These are phyloP conservation scores for Lunularia cruciata DNA, from an alignment of 225 moss, liverwort and hornwort genomes.

Conservation along the genomic window DNA sequence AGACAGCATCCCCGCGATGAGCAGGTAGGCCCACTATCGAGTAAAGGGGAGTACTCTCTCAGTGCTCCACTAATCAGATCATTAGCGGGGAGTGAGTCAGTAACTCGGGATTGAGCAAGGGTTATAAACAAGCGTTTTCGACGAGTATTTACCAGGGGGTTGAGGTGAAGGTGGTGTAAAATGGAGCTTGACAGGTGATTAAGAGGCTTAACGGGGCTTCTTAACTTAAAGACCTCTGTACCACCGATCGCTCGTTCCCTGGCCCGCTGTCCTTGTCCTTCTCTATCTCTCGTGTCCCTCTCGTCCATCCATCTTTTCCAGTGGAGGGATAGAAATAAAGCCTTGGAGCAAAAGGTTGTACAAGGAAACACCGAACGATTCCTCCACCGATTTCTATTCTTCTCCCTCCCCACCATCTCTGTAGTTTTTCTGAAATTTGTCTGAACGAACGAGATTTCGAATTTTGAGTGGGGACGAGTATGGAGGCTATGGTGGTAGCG, in stretches of 20 bases:
- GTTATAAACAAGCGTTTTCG: not conserved
- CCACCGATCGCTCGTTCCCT: not conserved
- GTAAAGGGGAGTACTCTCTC: not conserved
- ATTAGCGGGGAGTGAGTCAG: not conserved
- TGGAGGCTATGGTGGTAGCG: slow-evolving; percentile 21
- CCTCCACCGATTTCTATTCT: not conserved
- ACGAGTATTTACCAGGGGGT: not conserved
- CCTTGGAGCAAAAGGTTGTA: not conserved
- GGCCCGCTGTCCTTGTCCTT: not conserved
- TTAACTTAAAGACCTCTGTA: too few relatives aligned
- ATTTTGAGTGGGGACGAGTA: not conserved
- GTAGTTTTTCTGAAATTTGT: not conserved
- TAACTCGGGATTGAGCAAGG: too few relatives aligned
- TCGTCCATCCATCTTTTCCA: not conserved
- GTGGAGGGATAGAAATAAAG: not conserved
- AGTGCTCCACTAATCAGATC: not conserved
- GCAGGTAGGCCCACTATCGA: not conserved
- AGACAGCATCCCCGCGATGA: not conserved
- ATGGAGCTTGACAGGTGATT: not conserved
- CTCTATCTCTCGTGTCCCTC: slow-evolving; percentile 21
- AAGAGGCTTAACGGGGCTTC: not conserved
- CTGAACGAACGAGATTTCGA: not conserved
- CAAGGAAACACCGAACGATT: not conserved
- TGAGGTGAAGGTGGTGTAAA: not conserved
- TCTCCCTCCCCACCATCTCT: not conserved